Conservation (phyloP, 2,329 filamentous ascomycete genomes). For the Fusarium tupiense region DNA sequence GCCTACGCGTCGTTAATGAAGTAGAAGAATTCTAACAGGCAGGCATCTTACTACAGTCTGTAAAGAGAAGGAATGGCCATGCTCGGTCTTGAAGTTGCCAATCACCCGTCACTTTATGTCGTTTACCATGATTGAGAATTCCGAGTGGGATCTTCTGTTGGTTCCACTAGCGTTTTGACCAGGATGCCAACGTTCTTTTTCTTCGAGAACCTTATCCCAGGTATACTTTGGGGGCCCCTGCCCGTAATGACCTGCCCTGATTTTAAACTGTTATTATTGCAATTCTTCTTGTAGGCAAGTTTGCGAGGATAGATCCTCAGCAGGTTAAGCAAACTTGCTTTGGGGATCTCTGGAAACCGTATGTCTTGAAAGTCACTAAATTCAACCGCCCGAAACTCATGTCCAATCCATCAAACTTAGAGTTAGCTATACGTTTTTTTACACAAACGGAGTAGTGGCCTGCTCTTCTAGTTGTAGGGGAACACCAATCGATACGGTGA, state of each 20-base stretch:
- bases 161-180: constrained; percentile 11
- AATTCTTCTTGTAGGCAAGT: constrained; percentile 4
- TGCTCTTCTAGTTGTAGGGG: neutral
- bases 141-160: constrained; percentile 8
- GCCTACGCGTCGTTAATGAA: neutral
- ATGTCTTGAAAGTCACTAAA: neutral
- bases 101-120: neutral
- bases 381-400: neutral
- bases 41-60: neutral
- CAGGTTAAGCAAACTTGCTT: neutral
- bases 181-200: constrained; percentile 25
- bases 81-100: neutral
- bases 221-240: constrained; percentile 2
- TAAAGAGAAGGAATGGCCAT: neutral
- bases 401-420: neutral
- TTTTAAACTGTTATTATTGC: neutral
- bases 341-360: neutral
- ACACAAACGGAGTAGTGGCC: too few relatives aligned
- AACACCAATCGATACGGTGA: neutral
- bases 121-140: neutral
- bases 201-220: constrained; percentile 32
- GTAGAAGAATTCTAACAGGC: neutral
- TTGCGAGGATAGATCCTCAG: neutral
- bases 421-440: neutral
- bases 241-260: constrained; percentile 6